phyloP scores from a whole-genome alignment of 1,284 basidiomycete genomes.

The Irpex rosettiformis region DNA sequence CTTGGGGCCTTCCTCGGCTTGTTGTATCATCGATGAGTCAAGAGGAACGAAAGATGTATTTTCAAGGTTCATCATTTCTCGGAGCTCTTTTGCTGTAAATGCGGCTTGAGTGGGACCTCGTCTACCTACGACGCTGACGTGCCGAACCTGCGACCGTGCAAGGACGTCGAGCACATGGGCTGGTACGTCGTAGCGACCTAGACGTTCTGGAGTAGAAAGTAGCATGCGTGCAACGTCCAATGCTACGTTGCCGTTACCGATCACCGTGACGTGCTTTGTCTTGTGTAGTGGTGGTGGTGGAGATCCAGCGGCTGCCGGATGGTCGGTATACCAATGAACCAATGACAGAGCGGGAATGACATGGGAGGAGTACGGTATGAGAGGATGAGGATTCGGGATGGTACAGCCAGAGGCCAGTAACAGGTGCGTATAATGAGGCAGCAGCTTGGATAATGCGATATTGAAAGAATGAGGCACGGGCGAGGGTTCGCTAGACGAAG shows the following conservation, averaged over 20 bases:
- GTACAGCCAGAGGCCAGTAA: constrained; percentile 82
- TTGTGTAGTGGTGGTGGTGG: constrained; percentile 59
- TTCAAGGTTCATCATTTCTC: constrained; percentile 84
- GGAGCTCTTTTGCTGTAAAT: constrained; percentile 92
- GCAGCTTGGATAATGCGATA: constrained; percentile 56
- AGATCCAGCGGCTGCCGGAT: constrained; percentile 62
- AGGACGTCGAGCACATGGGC: constrained; percentile 72
- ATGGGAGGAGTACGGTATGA: constrained; percentile 43
- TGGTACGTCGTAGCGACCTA: constrained; percentile 82
- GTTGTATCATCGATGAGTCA: constrained; percentile 40
- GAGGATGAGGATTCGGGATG: constrained; percentile 52
- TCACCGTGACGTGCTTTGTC: constrained; percentile 70
- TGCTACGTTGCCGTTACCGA: constrained; percentile 97
- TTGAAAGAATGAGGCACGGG: constrained; percentile 47
- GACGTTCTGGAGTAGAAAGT: constrained; percentile 59
- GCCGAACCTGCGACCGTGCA: constrained; percentile 57
- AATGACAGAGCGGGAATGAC: constrained; percentile 82
- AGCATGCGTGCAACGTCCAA: constrained; percentile 93
- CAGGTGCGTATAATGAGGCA: constrained; percentile 76
- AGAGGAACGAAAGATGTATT: constrained; percentile 70
- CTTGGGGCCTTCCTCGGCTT: constrained; percentile 26
- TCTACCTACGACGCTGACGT: constrained; percentile 83
- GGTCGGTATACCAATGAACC: constrained; percentile 97
- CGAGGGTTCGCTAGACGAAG: constrained; percentile 18
- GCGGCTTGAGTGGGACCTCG: constrained; percentile 89